A percentile compares a stretch with the other conserved stretches of the same genome.
These are phyloP conservation scores for Taxawa tesnikishii DNA, from an alignment of 2,329 filamentous ascomycete genomes.

Conservation along the genomic window DNA sequence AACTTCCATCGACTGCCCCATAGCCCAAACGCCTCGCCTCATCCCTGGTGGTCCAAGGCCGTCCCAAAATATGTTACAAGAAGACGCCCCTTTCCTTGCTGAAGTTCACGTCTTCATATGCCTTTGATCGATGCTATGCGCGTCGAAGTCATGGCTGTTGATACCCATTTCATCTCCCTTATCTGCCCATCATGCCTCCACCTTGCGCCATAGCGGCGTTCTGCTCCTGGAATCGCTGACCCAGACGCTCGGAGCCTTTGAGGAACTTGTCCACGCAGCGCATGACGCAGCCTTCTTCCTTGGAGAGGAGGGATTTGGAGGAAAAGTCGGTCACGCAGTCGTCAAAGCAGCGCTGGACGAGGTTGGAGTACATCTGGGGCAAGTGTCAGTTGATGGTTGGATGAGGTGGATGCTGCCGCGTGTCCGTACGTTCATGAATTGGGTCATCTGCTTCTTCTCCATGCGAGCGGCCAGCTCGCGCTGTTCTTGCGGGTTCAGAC, in stretches of 20 bases:
- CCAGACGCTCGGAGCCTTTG: slow-evolving; percentile 79
- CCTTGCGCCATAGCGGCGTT: slow-evolving; percentile 55
- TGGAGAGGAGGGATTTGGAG: slow-evolving; percentile 79
- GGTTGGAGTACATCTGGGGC: slow-evolving; percentile 54
- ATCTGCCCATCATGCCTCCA: slow-evolving; percentile 28
- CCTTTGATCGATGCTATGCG: too few relatives aligned
- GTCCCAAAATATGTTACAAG: too few relatives aligned
- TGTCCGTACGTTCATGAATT: slow-evolving; percentile 81
- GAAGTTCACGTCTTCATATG: too few relatives aligned
- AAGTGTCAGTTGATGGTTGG: slow-evolving; percentile 1
- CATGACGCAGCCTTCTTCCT: slow-evolving; percentile 84
- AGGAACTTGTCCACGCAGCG: slow-evolving; percentile 95
- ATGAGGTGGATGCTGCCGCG: slow-evolving; percentile 1
- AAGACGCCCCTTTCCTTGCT: too few relatives aligned
- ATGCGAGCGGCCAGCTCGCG: slow-evolving; percentile 88
- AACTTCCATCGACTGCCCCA: too few relatives aligned
- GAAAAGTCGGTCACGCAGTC: slow-evolving; percentile 98
- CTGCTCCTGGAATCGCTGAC: slow-evolving; percentile 76
- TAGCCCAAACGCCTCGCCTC: too few relatives aligned
- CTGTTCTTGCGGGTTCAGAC: slow-evolving; percentile 69
- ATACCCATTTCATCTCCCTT: slow-evolving; percentile 7
- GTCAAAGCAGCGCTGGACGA: slow-evolving; percentile 85
- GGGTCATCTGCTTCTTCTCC: slow-evolving; percentile 97
- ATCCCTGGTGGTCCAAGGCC: too few relatives aligned
- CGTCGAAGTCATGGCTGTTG: too few relatives aligned